phyloP scores from a whole-genome alignment of 106 monocot genomes.

The Dioscorea zingiberensis region DNA sequence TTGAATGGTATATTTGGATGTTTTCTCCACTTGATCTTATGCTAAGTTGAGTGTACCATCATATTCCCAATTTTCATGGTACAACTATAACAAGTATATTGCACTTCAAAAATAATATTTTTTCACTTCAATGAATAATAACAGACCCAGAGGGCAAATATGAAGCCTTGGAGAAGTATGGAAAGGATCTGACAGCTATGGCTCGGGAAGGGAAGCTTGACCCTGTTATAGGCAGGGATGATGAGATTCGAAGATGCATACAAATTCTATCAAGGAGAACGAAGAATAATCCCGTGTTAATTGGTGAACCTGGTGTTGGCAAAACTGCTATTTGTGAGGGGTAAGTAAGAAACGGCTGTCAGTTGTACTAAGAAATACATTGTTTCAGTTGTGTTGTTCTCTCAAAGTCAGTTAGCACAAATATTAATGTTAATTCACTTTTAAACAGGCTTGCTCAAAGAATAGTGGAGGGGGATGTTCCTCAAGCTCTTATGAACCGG shows the following conservation, averaged over 20 bases:
- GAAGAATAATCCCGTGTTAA: conserved; percentile 97
- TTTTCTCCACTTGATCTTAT: background rate
- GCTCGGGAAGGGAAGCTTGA: conserved; percentile 96
- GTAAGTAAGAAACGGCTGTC: conserved; percentile 28
- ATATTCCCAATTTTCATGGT: background rate
- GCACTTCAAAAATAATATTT: background rate
- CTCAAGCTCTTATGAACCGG: conserved; percentile 97
- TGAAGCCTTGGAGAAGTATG: conserved; percentile 95
- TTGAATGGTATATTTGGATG: no score
- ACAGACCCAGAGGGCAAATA: conserved; percentile 99
- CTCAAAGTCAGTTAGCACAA: background rate
- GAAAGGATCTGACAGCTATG: conserved; percentile 98
- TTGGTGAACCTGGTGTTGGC: conserved; percentile 99
- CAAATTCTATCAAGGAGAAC: conserved; percentile 97
- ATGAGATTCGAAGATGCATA: conserved; percentile 98
- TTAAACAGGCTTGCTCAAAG: conserved; percentile 89
- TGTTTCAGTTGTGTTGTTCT: background rate
- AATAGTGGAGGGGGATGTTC: conserved; percentile 97
- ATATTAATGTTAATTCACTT: background rate
- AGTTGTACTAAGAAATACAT: background rate
- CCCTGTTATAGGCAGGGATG: conserved; percentile 99
- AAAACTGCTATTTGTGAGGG: conserved; percentile 99
- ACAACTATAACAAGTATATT: no score
- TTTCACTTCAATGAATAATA: conserved; percentile 4
- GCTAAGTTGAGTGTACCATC: background rate